Percentiles rank a stretch among this genome's conserved stretches.
Evolutionary conservation across 257 asterid genomes (phyloP).

Genomic region (Handroanthus guayacan): DNA sequence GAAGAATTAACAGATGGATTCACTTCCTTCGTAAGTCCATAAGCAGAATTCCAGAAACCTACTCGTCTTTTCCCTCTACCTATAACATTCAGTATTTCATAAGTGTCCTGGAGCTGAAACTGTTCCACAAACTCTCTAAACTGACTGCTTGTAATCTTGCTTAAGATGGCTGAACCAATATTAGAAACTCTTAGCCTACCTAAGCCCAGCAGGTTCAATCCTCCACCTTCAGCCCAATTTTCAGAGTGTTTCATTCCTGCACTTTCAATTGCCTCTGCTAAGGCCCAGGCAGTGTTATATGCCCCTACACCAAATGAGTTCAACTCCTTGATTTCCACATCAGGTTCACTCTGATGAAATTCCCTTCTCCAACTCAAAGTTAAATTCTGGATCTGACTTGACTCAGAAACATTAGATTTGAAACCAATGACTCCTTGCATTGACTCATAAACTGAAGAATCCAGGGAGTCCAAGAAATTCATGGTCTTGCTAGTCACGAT

Average conservation of each 20-base stretch:
- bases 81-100: conserved; percentile 48
- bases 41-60: conserved; percentile 50
- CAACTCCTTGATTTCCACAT: conserved; percentile 31
- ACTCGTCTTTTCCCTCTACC: conserved; percentile 45
- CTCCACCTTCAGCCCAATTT: background rate
- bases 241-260: conserved; percentile 1
- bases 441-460: conserved; percentile 25
- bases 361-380: conserved; percentile 48
- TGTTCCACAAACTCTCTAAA: conserved; percentile 43
- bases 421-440: conserved; percentile 54
- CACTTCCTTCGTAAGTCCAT: conserved; percentile 41
- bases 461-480: too few relatives aligned
- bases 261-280: conserved; percentile 45
- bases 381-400: conserved; percentile 39
- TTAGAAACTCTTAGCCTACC: conserved; percentile 14
- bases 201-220: conserved; percentile 13
- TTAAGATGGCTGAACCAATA: conserved; percentile 34
- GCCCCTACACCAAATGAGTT: conserved; percentile 46
- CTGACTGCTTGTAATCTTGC: conserved; percentile 27
- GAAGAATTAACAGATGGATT: conserved; percentile 8
- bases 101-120: conserved; percentile 37
- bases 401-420: conserved; percentile 40
- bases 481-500: too few relatives aligned
- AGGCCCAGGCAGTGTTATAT: conserved; percentile 50
- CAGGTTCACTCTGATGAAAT: conserved; percentile 26